phyloP scores from a whole-genome alignment of 2,329 filamentous ascomycete genomes.

The Penicillium sp. region DNA sequence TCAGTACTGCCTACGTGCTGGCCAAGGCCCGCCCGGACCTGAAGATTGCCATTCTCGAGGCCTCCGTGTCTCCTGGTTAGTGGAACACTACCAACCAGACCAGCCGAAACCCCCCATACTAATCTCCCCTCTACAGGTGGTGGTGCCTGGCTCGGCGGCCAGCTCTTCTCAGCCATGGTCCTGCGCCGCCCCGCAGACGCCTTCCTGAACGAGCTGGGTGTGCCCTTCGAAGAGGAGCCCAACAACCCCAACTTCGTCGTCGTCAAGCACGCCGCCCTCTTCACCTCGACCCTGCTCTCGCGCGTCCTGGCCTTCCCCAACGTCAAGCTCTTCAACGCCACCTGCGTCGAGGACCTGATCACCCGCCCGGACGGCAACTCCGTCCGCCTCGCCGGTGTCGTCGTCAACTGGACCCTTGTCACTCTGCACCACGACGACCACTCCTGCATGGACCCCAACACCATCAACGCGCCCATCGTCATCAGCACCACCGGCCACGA shows the following conservation, averaged over 20 bases:
- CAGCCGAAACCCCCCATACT: constrained; percentile 1
- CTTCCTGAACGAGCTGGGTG: constrained; percentile 78
- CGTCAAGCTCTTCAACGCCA: constrained; percentile 95
- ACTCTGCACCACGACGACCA: constrained; percentile 86
- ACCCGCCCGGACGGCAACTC: constrained; percentile 65
- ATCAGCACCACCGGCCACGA: constrained; percentile 92
- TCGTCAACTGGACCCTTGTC: constrained; percentile 95
- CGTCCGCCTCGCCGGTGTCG: constrained; percentile 80
- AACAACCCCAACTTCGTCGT: constrained; percentile 86
- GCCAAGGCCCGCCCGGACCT: constrained; percentile 83
- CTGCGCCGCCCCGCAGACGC: constrained; percentile 90
- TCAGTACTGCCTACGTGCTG: constrained; percentile 81
- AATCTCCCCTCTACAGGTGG: constrained; percentile 56
- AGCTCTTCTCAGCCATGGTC: constrained; percentile 93
- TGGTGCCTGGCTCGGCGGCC: constrained; percentile 89
- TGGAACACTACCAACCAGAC: not conserved
- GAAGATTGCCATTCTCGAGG: constrained; percentile 89
- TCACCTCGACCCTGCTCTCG: constrained; percentile 83
- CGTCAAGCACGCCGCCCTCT: constrained; percentile 90
- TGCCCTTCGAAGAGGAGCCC: constrained; percentile 85
- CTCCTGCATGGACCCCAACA: constrained; percentile 96
- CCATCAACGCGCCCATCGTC: constrained; percentile 86
- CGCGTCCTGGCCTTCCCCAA: constrained; percentile 84
- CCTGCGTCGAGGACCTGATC: constrained; percentile 88
- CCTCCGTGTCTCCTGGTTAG: constrained; percentile 72